phyloP scores from a whole-genome alignment of 75 land plant genomes.

The Isoetes taiwanensis region DNA sequence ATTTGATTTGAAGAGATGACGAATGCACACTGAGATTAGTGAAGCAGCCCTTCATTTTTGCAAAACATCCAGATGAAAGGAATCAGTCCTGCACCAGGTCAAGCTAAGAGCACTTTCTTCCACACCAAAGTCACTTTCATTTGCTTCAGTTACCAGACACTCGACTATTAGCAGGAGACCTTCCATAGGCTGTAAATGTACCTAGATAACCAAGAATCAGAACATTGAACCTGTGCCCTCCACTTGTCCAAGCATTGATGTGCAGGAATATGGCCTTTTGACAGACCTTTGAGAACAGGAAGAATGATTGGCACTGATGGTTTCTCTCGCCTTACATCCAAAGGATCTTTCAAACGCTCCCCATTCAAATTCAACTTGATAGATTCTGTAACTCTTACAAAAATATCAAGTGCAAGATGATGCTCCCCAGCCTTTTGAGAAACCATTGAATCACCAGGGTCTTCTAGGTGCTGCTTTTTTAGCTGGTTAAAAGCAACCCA shows the following conservation, averaged over 20 bases:
- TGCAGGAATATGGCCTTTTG: slow-evolving; percentile 65
- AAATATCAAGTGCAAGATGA: slow-evolving; percentile 72
- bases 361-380: slow-evolving; percentile 83
- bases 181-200: slow-evolving; percentile 92
- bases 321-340: slow-evolving; percentile 52
- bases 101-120: slow-evolving; percentile 42
- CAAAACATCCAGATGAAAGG: too few relatives aligned
- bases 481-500: slow-evolving; percentile 68
- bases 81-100: slow-evolving; percentile 38
- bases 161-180: slow-evolving; percentile 95
- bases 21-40: too few relatives aligned
- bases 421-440: slow-evolving; percentile 55
- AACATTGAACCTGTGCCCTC: too few relatives aligned
- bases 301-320: slow-evolving; percentile 88
- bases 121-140: slow-evolving; percentile 83
- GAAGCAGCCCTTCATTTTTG: too few relatives aligned
- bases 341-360: slow-evolving; percentile 76
- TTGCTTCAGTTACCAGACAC: slow-evolving; percentile 82
- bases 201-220: too few relatives aligned
- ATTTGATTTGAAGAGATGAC: too few relatives aligned
- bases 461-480: slow-evolving; percentile 44
- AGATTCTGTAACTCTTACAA: slow-evolving; percentile 89
- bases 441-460: slow-evolving; percentile 55
- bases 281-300: slow-evolving; percentile 78
- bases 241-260: slow-evolving; percentile 69